phyloP scores from a whole-genome alignment of 1,284 basidiomycete species.

The Sporisorium graminicola region DNA sequence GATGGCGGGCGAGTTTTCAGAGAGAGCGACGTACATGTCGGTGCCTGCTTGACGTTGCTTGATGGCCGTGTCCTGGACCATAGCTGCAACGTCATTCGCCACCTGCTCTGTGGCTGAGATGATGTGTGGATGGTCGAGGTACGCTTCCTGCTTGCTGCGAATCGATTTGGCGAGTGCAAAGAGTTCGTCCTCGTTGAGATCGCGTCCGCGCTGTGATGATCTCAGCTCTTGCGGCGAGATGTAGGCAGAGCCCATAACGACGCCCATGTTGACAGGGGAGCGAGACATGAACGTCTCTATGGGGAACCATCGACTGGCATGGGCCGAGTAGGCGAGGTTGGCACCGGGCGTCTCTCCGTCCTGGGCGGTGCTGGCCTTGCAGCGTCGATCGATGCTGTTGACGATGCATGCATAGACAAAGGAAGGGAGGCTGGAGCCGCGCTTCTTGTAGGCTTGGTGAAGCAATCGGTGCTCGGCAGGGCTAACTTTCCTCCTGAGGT shows the following conservation, averaged over 20 bases:
- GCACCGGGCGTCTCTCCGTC: constrained; percentile 17
- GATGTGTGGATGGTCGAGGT: constrained; percentile 29
- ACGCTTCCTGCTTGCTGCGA: constrained; percentile 24
- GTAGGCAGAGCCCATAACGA: constrained; percentile 26
- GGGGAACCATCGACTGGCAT: constrained; percentile 31
- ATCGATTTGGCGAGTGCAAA: constrained; percentile 28
- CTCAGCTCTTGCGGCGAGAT: constrained; percentile 20
- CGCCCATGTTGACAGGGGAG: constrained; percentile 35
- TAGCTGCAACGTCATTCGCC: constrained; percentile 7
- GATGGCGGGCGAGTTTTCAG: constrained; percentile 25
- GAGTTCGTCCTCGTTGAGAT: constrained; percentile 18
- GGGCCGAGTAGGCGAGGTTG: constrained; percentile 31
- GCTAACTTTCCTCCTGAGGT: constrained; percentile 12
- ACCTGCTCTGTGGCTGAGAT: constrained; percentile 26
- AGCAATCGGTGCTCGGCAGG: constrained; percentile 15
- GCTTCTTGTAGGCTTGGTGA: constrained; percentile 23
- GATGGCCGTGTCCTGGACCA: constrained; percentile 13
- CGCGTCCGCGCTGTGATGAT: constrained; percentile 12
- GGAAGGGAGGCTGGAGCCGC: constrained; percentile 17
- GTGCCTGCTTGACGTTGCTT: constrained; percentile 21
- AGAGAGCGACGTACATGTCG: constrained; percentile 23
- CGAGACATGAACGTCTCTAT: constrained; percentile 20
- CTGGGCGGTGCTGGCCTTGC: constrained; percentile 7
- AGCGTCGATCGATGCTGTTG: constrained; percentile 38
- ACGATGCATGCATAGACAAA: constrained; percentile 37